phyloP scores from a whole-genome alignment of 768 basidiomycete genomes.

The Symmetrospora coprosmae region DNA sequence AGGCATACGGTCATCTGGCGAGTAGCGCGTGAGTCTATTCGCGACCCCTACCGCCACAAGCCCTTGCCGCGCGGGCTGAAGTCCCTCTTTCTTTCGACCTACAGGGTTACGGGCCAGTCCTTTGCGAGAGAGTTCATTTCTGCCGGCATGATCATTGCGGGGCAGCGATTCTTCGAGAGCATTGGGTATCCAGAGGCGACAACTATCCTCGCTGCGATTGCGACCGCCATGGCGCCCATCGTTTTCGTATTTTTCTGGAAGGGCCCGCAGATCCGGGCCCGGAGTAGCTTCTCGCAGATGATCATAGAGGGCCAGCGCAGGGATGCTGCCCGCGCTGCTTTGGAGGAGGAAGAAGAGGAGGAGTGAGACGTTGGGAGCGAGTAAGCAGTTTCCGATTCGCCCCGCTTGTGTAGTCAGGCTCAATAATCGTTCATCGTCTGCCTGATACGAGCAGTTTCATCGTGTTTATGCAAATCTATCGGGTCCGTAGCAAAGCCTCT shows the following conservation, averaged over 20 bases:
- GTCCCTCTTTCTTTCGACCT: no score
- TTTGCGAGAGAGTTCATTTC: background rate
- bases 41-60: no score
- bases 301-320: constrained; percentile 5
- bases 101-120: constrained; percentile 8
- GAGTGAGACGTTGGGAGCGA: no score
- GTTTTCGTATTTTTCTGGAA: background rate
- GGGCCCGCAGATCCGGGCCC: background rate
- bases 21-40: background rate
- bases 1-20: background rate
- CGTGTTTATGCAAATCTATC: no score
- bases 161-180: background rate
- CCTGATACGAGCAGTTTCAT: no score
- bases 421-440: no score
- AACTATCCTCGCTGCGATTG: background rate
- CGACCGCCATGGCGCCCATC: background rate
- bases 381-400: no score
- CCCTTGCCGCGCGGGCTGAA: no score
- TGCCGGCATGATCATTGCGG: background rate
- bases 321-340: no score
- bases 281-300: background rate
- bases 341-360: no score
- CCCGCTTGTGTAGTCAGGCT: no score
- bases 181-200: background rate
- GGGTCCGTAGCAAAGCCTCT: no score